Base-by-base conservation (phyloP, 352 stramenopile species). In the Phytophthora nicotianae region DNA sequence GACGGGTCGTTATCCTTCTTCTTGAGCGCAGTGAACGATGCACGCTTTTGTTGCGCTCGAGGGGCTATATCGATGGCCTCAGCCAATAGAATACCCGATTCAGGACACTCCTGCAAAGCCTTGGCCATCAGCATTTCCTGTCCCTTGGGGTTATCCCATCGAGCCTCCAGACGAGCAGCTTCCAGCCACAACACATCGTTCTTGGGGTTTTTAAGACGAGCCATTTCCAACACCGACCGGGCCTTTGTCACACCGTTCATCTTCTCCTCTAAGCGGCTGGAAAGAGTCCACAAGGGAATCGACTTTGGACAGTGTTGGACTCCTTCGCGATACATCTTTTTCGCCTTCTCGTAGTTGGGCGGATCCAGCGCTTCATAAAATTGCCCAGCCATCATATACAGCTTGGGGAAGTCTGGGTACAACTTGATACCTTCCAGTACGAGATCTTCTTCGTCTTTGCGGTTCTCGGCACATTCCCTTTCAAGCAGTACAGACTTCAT, bases 401-500 rank as follows among this genome's bases (percentile, higher is more conserved):
- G 70, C 74, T 99, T 99, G 2, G 89, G 71, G 62, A 97, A 98
- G 16, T 91, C 87, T 2, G 94, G 86, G 62, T 97, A 99, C 45
- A 91, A 78, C 27, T 77, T 53, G 8, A 98, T 81, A 5, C 90
- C 97, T 72, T 98, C 89, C 24, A 96, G 70, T 17, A 99, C 76
- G 2, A 99, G 77, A 14, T 89, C 76, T 38, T 91, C 91, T 49
- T 97, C 83, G 7, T 77, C 79, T 17, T 82, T 62, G 5, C 58
- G 74, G 21, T 70, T 75, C 41, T 89, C 74, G 9, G 58, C 66
- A 13, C 65, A 77, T 75, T 99, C 95, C 38, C 96, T 78, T 81
- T 99, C 97, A 4, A 99, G 80, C n/a, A 99, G 68, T 20, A 98
- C 95, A 3, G 93, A 98, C 74, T 99, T 99, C 89, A 99, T 97